phyloP scores from a whole-genome alignment of 108 stramenopile species.

The Nitzschia putrida region DNA sequence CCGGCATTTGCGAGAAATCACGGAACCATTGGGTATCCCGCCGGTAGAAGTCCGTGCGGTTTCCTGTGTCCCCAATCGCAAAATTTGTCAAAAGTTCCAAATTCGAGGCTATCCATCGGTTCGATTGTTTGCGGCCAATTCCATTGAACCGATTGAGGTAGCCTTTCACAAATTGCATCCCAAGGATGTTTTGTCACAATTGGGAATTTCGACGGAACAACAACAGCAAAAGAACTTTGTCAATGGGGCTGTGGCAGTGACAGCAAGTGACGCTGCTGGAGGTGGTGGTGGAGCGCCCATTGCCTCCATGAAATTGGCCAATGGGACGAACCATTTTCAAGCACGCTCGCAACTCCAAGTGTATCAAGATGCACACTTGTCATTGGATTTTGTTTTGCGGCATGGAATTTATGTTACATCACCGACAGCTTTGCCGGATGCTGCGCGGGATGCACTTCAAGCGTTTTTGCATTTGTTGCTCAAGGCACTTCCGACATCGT shows the following conservation, averaged over 20 bases:
- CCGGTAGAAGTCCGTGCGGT: slow-evolving; percentile 61
- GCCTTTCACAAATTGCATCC: slow-evolving; percentile 17
- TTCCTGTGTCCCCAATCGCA: slow-evolving; percentile 62
- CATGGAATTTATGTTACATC: slow-evolving; percentile 44
- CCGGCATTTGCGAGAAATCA: slow-evolving; percentile 29
- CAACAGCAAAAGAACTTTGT: slow-evolving; percentile 15
- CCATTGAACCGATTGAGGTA: slow-evolving; percentile 21
- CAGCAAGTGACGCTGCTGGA: background rate
- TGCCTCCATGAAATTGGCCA: background rate
- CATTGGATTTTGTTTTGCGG: slow-evolving; percentile 63
- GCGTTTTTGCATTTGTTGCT: slow-evolving; percentile 24
- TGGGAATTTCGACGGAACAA: slow-evolving; percentile 23
- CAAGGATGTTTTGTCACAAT: slow-evolving; percentile 23
- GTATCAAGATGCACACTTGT: slow-evolving; percentile 65
- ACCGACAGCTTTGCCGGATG: slow-evolving; percentile 4
- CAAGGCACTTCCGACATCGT: slow-evolving; percentile 20
- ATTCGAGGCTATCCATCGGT: slow-evolving; percentile 61
- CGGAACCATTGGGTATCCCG: background rate
- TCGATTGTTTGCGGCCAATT: slow-evolving; percentile 46
- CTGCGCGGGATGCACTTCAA: slow-evolving; percentile 13
- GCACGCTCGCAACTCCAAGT: slow-evolving; percentile 42
- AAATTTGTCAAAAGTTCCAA: slow-evolving; percentile 53
- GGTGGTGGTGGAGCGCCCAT: background rate
- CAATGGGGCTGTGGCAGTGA: slow-evolving; percentile 17
- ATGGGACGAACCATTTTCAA: slow-evolving; percentile 39